Conservation (phyloP, 352 stramenopile genomes). For the Phytophthora foliorum region DNA sequence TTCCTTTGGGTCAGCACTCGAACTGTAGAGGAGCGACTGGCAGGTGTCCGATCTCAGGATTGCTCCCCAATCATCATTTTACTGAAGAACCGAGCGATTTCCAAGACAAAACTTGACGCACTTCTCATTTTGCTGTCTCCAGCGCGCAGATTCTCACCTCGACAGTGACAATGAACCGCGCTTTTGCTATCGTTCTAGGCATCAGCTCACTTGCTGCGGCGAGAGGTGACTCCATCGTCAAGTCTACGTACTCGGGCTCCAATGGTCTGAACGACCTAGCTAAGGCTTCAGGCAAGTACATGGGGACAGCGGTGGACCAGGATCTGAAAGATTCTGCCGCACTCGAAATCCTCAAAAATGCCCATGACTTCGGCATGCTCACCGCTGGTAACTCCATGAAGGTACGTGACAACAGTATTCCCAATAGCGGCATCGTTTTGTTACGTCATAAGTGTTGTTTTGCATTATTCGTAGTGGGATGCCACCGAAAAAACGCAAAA, state of each 20-base stretch:
- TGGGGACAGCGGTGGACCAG: constrained; percentile 38
- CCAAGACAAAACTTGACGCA: background rate
- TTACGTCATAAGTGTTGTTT: background rate
- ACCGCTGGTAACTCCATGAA: constrained; percentile 46
- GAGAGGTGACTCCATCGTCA: constrained; percentile 22
- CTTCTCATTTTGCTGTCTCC: constrained; percentile 12
- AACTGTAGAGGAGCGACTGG: constrained; percentile 22
- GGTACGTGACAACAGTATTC: constrained; percentile 9
- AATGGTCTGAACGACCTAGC: constrained; percentile 37
- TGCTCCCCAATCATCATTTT: background rate
- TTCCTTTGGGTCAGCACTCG: background rate
- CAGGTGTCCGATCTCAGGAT: constrained; percentile 18
- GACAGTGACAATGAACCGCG: constrained; percentile 24
- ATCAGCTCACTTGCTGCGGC: constrained; percentile 19
- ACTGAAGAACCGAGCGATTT: constrained; percentile 2
- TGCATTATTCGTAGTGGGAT: constrained; percentile 27
- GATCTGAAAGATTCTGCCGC: constrained; percentile 30
- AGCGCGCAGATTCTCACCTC: background rate
- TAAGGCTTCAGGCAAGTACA: constrained; percentile 41
- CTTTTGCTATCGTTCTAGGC: constrained; percentile 19
- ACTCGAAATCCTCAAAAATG: constrained; percentile 37
- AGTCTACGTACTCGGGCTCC: constrained; percentile 38
- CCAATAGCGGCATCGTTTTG: background rate
- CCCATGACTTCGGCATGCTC: constrained; percentile 42
- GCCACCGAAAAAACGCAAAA: constrained; percentile 31